These are phyloP conservation scores for Salvia sclarea DNA, from an alignment of 305 asterid species.

Conservation along the genomic window DNA sequence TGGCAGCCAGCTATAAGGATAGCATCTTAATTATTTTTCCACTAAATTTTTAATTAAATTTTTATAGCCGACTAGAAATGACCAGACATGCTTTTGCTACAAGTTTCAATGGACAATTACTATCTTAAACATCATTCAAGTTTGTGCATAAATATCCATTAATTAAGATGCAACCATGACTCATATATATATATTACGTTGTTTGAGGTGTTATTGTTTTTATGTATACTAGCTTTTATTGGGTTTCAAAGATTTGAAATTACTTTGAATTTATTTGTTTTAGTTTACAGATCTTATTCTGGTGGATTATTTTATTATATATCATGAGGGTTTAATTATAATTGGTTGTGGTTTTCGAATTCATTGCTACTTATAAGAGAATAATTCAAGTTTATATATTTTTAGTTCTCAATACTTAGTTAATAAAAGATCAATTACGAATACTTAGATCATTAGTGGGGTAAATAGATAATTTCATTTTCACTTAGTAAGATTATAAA, in stretches of 20 bases:
- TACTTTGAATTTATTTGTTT: no score
- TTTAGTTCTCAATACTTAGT: background rate
- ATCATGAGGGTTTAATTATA: no score
- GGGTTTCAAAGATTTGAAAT: no score
- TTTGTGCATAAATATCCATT: background rate
- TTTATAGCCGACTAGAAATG: background rate
- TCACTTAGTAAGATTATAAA: background rate
- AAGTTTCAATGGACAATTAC: conserved; percentile 21
- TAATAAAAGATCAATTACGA: background rate
- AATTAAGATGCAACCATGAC: background rate
- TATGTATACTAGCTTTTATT: background rate
- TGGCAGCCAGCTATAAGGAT: conserved; percentile 25
- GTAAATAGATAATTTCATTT: background rate
- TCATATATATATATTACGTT: background rate
- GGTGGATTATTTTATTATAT: no score
- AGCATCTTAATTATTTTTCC: background rate
- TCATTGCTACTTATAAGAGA: no score
- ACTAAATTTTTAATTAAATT: background rate
- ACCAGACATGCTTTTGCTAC: conserved; percentile 9
- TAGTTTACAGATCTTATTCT: no score
- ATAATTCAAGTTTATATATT: no score
- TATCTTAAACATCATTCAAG: background rate
- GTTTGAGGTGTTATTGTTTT: background rate
- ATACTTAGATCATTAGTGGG: background rate
- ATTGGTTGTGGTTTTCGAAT: no score